Evolutionary conservation across 495 filamentous ascomycete genomes (phyloP), one percentile per base, ranked within the genome.

Genomic region (Pseudomonodictys pantanalensis): DNA sequence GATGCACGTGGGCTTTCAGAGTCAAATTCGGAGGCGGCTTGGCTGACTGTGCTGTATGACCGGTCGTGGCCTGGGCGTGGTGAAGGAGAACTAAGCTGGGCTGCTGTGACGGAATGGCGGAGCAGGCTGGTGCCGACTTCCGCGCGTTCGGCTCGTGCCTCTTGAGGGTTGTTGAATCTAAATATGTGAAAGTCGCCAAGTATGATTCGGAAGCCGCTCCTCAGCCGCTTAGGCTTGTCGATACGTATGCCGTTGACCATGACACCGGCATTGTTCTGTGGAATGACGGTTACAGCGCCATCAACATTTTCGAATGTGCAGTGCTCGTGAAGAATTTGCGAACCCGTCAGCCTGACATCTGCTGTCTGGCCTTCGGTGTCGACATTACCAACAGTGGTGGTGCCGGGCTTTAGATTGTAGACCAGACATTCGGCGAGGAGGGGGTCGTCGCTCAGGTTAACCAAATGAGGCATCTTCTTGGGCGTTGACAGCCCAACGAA

Each of bases 161-260:
- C 93, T 77, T 95, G 86, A 0, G 93, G 93, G 70, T 99, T 90
- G 64, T 99, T 99, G 77, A 99, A 99, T 56, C 93, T 82, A 73
- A 97, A 99, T 53, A 99, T 99, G 70, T 99, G 93, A 68, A 99
- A 99, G 72, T 99, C 93, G 15, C 95, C 93, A 9, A 99, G 76
- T 45, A 99, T 99, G 41, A 99, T 89, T 25, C 93, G 87, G 72
- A 89, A 93, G 29, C 93, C 93, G 73, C 91, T 96, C 64, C 90
- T 85, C 38, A 99, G 77, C 49, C 90, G 81, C 56, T 84, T 91
- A 9, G 90, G 85, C 65, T 89, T 88, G 30, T 89, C 81, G 25
- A 97, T 86, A 18, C 91, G 85, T 54, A 92, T 78, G 39, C 93
- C 93, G 66, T 99, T 99, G 32, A 99, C 91, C 95, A 99, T 97